Conservation (phyloP, 2,329 filamentous ascomycete genomes). For the Calonectria montana region DNA sequence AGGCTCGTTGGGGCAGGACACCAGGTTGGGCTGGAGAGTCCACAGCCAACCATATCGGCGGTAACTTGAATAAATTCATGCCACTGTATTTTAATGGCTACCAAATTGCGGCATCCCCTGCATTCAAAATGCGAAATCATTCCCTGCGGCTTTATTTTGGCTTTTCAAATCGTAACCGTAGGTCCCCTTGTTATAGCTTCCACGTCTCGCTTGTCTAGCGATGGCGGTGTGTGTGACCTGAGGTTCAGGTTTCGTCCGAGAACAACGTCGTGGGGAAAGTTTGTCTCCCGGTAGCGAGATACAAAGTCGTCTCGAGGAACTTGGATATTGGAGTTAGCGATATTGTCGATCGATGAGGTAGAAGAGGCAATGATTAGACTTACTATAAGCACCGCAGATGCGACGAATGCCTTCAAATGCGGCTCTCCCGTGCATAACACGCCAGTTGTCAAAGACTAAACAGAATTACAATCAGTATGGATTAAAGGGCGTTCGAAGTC, state of each 20-base stretch:
- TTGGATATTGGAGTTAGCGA: conserved; percentile 45
- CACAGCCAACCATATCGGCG: not conserved
- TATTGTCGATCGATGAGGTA: not conserved
- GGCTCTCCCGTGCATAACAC: conserved; percentile 87
- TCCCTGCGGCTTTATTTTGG: not conserved
- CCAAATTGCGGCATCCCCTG: not conserved
- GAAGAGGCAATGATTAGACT: conserved; percentile 68
- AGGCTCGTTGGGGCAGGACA: not conserved
- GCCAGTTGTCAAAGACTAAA: conserved; percentile 94
- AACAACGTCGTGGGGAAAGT: conserved; percentile 63
- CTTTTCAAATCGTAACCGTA: conserved; percentile 5
- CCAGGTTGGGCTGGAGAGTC: not conserved
- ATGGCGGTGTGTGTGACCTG: conserved; percentile 20
- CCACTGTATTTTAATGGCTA: not conserved
- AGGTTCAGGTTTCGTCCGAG: conserved; percentile 50
- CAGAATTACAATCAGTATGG: conserved; percentile 26
- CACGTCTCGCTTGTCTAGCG: conserved; percentile 5
- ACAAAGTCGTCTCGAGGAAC: conserved; percentile 85
- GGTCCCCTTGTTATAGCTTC: conserved; percentile 13
- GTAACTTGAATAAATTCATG: not conserved
- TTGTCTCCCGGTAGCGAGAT: conserved; percentile 80
- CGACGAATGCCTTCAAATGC: conserved; percentile 86
- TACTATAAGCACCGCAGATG: conserved; percentile 92
- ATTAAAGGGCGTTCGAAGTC: not conserved
- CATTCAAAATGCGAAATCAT: not conserved